Evolutionary conservation across 2,329 filamentous ascomycete genomes (phyloP).

Genomic region (Pleomassaria siparia): DNA sequence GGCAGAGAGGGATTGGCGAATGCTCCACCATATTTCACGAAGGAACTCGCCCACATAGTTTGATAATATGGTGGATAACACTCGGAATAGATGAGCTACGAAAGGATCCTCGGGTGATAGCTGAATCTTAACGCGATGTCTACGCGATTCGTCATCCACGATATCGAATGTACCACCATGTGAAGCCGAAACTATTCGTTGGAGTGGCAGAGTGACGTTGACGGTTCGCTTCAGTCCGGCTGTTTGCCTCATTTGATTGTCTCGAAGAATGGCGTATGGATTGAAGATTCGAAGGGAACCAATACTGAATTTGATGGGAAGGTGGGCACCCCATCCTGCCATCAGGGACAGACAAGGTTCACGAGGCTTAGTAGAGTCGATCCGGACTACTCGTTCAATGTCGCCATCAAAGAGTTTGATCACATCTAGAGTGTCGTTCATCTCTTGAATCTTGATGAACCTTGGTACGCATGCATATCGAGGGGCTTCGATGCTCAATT

Average conservation of each 20-base stretch:
- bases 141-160: conserved; percentile 31
- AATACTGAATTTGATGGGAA: conserved; percentile 30
- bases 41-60: conserved; percentile 40
- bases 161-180: conserved; percentile 32
- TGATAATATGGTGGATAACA: conserved; percentile 36
- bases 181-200: conserved; percentile 25
- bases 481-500: conserved; percentile 20
- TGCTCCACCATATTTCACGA: conserved; percentile 43
- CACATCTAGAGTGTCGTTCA: conserved; percentile 30
- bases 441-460: conserved; percentile 26
- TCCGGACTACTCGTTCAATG: conserved; percentile 33
- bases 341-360: conserved; percentile 30
- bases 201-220: conserved; percentile 22
- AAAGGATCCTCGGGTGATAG: conserved; percentile 30
- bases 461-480: conserved; percentile 40
- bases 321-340: conserved; percentile 41
- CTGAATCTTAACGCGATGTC: conserved; percentile 36
- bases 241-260: conserved; percentile 27
- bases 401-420: conserved; percentile 35
- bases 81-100: conserved; percentile 34
- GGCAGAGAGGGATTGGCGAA: conserved; percentile 25
- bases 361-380: conserved; percentile 22
- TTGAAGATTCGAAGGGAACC: conserved; percentile 35
- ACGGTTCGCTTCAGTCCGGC: conserved; percentile 39
- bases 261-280: conserved; percentile 33